These are phyloP conservation scores for Cornus kousa DNA, from an alignment of 148 eudicot genomes.

Conservation along the genomic window DNA sequence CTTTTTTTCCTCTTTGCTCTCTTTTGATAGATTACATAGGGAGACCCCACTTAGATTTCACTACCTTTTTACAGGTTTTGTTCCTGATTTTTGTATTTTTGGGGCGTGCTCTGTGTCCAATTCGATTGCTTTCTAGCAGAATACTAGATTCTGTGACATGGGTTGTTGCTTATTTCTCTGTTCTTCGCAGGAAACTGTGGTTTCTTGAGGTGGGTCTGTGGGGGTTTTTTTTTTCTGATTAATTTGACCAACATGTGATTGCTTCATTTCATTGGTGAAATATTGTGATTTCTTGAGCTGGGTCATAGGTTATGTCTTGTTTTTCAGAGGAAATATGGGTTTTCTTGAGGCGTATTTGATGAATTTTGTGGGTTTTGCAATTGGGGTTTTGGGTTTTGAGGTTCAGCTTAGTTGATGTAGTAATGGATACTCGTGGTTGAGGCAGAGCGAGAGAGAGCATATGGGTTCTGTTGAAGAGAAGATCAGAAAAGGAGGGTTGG, in stretches of 20 bases:
- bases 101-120: conserved; percentile 32
- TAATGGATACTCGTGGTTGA: conserved; percentile 17
- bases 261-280: neutral
- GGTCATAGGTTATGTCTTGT: conserved; percentile 5
- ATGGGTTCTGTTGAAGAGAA: conserved; percentile 67
- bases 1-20: conserved; percentile 9
- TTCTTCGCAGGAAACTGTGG: conserved; percentile 4
- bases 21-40: conserved; percentile 18
- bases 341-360: conserved; percentile 15
- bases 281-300: conserved; percentile 6
- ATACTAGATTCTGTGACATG: conserved; percentile 31
- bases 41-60: conserved; percentile 70
- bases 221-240: neutral
- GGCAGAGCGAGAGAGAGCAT: conserved; percentile 10
- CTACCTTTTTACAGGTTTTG: conserved; percentile 72
- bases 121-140: conserved; percentile 37
- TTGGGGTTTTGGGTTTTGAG: conserved; percentile 22
- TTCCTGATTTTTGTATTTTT: conserved; percentile 66
- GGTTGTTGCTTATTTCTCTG: conserved; percentile 1
- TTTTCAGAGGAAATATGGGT: conserved; percentile 1
- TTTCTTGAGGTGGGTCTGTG: conserved; percentile 8
- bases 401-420: neutral
- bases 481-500: conserved; percentile 44
- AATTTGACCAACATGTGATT: neutral
- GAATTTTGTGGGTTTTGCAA: conserved; percentile 1